Percentiles rank a stretch among this genome's conserved stretches.
Conservation (phyloP, 2,329 filamentous ascomycete genomes). For the Emmonsiellopsis sp. region DNA sequence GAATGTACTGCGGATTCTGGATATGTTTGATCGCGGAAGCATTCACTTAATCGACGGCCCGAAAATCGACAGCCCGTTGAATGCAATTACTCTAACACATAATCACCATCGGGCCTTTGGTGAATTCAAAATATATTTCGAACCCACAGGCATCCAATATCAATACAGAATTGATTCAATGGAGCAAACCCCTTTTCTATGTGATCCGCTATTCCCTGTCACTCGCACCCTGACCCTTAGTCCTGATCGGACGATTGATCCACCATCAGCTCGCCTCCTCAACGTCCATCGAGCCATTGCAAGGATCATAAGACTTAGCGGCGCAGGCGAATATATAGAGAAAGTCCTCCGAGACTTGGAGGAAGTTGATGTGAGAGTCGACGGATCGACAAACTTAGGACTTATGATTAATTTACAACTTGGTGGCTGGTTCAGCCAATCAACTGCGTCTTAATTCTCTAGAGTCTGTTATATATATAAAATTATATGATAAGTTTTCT, state of each 20-base stretch:
- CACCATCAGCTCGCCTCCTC: slow-evolving; percentile 19
- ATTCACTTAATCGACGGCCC: slow-evolving; percentile 9
- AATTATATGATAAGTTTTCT: too few relatives aligned
- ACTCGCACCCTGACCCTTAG: slow-evolving; percentile 16
- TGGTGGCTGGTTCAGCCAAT: not conserved
- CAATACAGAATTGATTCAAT: slow-evolving; percentile 15
- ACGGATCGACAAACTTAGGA: slow-evolving; percentile 7
- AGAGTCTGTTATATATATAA: too few relatives aligned
- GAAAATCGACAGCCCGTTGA: slow-evolving; percentile 14
- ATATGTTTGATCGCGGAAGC: slow-evolving; percentile 13
- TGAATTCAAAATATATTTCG: slow-evolving; percentile 15
- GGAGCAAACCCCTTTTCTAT: slow-evolving; percentile 11
- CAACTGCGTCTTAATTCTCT: too few relatives aligned
- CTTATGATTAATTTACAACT: not conserved
- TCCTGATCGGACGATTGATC: slow-evolving; percentile 22
- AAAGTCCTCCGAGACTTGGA: slow-evolving; percentile 17
- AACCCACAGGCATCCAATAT: slow-evolving; percentile 7
- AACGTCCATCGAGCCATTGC: slow-evolving; percentile 19
- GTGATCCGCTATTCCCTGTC: slow-evolving; percentile 14
- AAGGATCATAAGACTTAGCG: slow-evolving; percentile 18
- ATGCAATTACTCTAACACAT: slow-evolving; percentile 14
- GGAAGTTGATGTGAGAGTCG: not conserved
- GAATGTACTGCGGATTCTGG: slow-evolving; percentile 10
- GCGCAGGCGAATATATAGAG: slow-evolving; percentile 24
- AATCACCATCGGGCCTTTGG: slow-evolving; percentile 12